Conservation (phyloP, 176 grass and related monocot genomes). For the Poa pratensis region DNA sequence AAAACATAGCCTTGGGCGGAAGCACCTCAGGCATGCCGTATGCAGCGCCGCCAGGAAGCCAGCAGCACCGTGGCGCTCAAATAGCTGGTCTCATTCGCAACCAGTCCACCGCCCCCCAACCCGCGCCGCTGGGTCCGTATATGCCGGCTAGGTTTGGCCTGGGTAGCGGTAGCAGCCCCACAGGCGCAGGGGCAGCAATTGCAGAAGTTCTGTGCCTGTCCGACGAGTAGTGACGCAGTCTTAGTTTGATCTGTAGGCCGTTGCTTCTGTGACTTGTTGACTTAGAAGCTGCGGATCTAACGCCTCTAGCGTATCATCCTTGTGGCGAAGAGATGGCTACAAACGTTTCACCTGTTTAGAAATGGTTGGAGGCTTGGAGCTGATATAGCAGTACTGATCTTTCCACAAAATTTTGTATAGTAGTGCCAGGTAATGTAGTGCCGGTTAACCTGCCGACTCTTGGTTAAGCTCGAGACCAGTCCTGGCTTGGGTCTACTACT, state of each 20-base stretch:
- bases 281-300: not conserved
- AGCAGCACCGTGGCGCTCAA: not conserved
- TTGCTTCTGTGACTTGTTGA: not conserved
- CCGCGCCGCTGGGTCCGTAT: not conserved
- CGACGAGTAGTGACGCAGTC: not conserved
- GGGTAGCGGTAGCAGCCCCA: not conserved
- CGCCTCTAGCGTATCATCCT: not conserved
- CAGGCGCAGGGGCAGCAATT: not conserved
- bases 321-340: not conserved
- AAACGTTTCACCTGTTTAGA: not conserved
- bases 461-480: not conserved
- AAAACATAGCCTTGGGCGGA: not conserved
- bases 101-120: not conserved
- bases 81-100: not conserved
- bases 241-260: not conserved
- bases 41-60: slow-evolving; percentile 7
- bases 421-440: too few species aligned
- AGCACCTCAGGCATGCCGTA: not conserved
- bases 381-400: not conserved
- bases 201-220: slow-evolving; percentile 39
- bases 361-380: too few species aligned
- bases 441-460: not conserved
- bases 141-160: not conserved
- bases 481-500: not conserved
- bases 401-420: not conserved